Evolutionary conservation across 2,329 filamentous ascomycete genomes (phyloP), one percentile per base, ranked within the genome.

Genomic region (Scleromitrula shiraiana): DNA sequence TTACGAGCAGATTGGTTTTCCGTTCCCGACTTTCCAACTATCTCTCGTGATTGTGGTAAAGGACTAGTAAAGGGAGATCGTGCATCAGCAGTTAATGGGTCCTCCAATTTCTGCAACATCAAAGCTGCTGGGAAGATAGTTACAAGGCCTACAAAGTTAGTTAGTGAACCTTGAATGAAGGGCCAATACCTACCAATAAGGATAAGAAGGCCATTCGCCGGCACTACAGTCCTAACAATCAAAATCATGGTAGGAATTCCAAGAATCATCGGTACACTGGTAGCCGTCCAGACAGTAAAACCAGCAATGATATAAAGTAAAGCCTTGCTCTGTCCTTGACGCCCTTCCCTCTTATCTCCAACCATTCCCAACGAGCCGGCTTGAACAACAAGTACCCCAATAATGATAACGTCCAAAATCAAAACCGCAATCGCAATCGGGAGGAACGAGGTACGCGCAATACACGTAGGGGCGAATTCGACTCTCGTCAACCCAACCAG

Each of bases 211-310:
- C 61, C 61, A 33, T 49, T 58, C 8, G 62, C 54, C 14, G 63
- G 63, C 9, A 65, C 27, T n/a, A 54, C 49, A 8, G 62, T 65
- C 44, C 58, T 56, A 12, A 61, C 29, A 3, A 62, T 53, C n/a
- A 65, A 47, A 3, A 50, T 48, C 7, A 62, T 58, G 2, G 52
- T 52, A 23, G 50, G 37, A 29, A 61, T 51, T 8, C 62, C 63
- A n/a, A 65, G 52, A 29, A 63, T 53, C 58, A 65, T 61, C 2
- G 62, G 56, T 33, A 62, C 55, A 49, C 63, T 64, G 22, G 54
- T 56, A 32, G 36, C 59, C 35, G 57, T 61, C 63, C 63, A 65
- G 7, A 62, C 22, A 9, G 46, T 47, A 30, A 64, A 56, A 14
- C 59, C 63, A 37, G 52, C 41, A 36, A 59, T 56, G 20, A 45